These are phyloP conservation scores for Gardenia jasminoides DNA, from an alignment of 257 asterid genomes.

Conservation along the genomic window DNA sequence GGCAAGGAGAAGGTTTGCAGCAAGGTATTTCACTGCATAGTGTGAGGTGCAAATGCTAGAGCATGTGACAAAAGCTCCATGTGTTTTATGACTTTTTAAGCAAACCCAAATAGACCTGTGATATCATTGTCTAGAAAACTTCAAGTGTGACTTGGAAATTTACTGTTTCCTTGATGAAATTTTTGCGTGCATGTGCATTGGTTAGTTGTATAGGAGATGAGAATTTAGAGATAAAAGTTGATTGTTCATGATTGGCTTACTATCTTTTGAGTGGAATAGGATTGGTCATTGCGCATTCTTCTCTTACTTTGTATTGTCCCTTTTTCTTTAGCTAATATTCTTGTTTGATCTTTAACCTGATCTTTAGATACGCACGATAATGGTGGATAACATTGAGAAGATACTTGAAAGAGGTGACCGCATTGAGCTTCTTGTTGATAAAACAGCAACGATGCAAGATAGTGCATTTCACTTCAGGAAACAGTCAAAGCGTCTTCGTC, in stretches of 20 bases:
- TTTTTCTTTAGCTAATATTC: constrained; percentile 3
- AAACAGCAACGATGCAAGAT: constrained; percentile 98
- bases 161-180: neutral
- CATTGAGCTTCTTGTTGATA: constrained; percentile 97
- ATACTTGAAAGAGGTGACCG: constrained; percentile 95
- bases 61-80: neutral
- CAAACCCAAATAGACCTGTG: neutral
- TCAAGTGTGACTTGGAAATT: neutral
- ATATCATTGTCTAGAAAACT: neutral
- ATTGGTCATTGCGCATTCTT: neutral
- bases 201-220: neutral
- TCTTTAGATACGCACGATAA: constrained; percentile 82
- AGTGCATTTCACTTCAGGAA: constrained; percentile 93
- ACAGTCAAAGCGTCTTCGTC: constrained; percentile 92
- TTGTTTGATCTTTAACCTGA: constrained; percentile 20
- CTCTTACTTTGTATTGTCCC: neutral
- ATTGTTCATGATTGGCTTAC: neutral
- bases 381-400: constrained; percentile 98
- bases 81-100: neutral
- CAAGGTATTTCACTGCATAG: neutral
- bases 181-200: neutral
- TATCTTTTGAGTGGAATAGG: neutral
- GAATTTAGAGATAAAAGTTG: neutral
- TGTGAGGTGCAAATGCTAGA: neutral
- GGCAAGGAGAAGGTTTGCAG: neutral